A percentile compares a stretch with the other conserved stretches of the same genome.
Conservation (phyloP, 148 eudicot species). For the Chenopodium formosanum region DNA sequence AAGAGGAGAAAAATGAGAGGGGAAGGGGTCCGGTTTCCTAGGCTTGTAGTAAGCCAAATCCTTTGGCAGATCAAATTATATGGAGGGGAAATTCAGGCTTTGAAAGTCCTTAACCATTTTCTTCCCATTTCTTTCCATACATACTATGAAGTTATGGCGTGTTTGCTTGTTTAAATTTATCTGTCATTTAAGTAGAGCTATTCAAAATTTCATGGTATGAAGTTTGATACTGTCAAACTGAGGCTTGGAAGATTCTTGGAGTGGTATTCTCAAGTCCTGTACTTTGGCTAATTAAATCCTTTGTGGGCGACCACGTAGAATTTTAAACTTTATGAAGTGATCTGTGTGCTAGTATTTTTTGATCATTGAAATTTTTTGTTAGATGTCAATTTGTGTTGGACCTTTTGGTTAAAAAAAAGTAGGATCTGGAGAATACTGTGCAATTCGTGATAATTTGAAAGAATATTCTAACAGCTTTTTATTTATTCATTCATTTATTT, state of each 20-base stretch:
- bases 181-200: too few species aligned
- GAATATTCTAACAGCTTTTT: too few species aligned
- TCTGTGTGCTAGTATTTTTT: too few species aligned
- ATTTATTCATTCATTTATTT: too few species aligned
- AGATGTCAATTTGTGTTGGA: neutral
- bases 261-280: neutral
- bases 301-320: neutral
- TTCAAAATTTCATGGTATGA: neutral
- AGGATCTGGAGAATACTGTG: constrained; percentile 1
- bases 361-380: neutral
- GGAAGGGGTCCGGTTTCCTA: neutral
- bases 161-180: too few species aligned
- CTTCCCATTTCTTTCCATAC: neutral
- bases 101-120: too few species aligned
- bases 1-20: neutral
- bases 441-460: neutral
- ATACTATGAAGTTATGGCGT: neutral
- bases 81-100: neutral
- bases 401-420: neutral
- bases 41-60: neutral
- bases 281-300: neutral
- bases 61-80: neutral
- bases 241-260: too few species aligned
- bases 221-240: too few species aligned
- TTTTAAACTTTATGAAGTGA: neutral